Base-by-base conservation (phyloP, 495 filamentous ascomycete species). In the Melanomma pulvis-pyrius region DNA sequence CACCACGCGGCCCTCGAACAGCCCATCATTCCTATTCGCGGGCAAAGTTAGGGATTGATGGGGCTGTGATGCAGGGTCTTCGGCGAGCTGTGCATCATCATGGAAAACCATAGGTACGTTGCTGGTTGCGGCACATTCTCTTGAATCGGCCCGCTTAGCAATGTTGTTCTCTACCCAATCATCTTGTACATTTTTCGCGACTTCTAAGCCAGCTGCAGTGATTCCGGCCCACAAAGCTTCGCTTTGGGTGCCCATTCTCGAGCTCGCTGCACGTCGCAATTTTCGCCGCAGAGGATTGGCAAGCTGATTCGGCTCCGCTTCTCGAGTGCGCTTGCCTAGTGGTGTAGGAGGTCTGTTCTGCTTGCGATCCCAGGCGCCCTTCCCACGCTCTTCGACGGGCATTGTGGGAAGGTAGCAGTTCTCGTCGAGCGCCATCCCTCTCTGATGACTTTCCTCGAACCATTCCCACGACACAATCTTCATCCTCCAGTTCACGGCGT, bases 391-490 rank as follows among this genome's bases (percentile, higher is more conserved):
- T 66, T 89, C 86, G 12, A 67, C 50, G 7, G 91, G 86, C 12
- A 92, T 63, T 32, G 79, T 75, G 1, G 91, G 92, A 73, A 94
- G 86, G 74, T 96, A 98, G 61, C 84, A 84, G 12, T 80, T 80
- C 72, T 97, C 96, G 30, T 97, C 89, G 24, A 98, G 80, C 2
- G 90, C 88, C 92, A 98, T 93, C n/a, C 94, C 96, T 59, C 94
- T 86, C 69, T 91, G 87, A 58, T 94, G 68, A 72, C 92, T 93
- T 63, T 98, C 87, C 26, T 84, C 77, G 49, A 98, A 82, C 94
- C 94, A 98, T 74, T 96, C 89, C 34, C 87, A 72, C 2, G 87
- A 84, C 26, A 98, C 90, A 30, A 91, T 85, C 24, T 83, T 87
- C 67, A 96, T 84, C 50, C 82, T 82, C 90, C 93, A 97, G 68